Evolutionary conservation across 495 filamentous ascomycete genomes (phyloP), one percentile per base, ranked within the genome.

Genomic region (Annulohypoxylon stygium): DNA sequence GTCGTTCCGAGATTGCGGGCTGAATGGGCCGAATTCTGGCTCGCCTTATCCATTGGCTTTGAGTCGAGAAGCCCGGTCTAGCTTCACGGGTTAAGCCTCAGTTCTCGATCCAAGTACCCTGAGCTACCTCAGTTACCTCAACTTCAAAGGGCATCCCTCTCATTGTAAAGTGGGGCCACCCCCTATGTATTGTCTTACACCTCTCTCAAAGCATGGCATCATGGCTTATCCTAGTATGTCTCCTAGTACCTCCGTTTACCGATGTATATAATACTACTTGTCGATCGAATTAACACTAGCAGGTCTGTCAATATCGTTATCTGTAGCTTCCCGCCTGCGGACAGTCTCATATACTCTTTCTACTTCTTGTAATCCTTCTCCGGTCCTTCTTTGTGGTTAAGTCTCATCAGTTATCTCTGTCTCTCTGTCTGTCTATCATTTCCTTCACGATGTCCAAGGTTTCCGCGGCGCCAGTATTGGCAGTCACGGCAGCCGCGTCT

Each of bases 121-220:
- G 20, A 23, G n/a, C 8, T 3, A 3, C 36, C 30, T 30, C 16
- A 39, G 3, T 48, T 16, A 39, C 16, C 50, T 33, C 39, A 14
- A 25, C 9, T 4, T 53, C 23, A 12, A 53, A 61, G 51, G 65
- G 34, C 43, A 26, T 69, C 45, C 55, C 62, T 74, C 71, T 74
- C 71, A 59, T 53, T 54, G 53, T 66, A 33, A 26, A 45, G 71
- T 67, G 67, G 72, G n/a, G 1, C 36, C 67, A 3, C 67, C 53
- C 64, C 63, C 33, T 64, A 39, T 58, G 67, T 67, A 51, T 23
- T 75, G 72, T 75, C 72, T 75, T 61, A 75, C 72, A 68, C 62
- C 43, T 25, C 33, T 43, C 37, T 58, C 53, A 30, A 37, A 61
- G 23, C 54, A 75, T 68, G 59, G 59, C 63, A 67, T 75, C 67